Evolutionary conservation across 2,329 filamentous ascomycete species (phyloP).

Genomic region (Penicillium glabrum): DNA sequence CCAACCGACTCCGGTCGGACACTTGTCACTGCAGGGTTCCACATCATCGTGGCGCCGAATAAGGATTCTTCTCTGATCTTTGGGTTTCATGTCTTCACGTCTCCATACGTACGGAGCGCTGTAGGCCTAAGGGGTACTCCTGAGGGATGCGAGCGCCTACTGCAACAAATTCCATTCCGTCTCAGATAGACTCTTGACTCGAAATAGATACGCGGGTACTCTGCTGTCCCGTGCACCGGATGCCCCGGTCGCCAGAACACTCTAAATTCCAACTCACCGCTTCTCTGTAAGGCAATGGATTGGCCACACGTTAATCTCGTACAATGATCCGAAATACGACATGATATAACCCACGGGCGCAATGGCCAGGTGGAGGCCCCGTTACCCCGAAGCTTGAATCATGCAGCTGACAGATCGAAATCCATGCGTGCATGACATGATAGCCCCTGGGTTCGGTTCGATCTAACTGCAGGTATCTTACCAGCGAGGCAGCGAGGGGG

Average conservation of each 20-base stretch:
- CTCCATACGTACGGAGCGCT: not conserved
- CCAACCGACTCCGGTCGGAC: not conserved
- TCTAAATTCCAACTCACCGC: not conserved
- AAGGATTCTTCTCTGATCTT: not conserved
- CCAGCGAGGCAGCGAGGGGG: not conserved
- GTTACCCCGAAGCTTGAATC: constrained; percentile 11
- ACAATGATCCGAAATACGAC: not conserved
- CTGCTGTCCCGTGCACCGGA: not conserved
- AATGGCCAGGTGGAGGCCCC: constrained; percentile 11
- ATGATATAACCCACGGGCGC: constrained; percentile 2
- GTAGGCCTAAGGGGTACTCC: not conserved
- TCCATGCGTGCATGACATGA: not conserved
- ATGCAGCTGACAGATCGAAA: constrained; percentile 18
- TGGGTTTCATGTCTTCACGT: not conserved
- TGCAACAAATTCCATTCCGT: not conserved
- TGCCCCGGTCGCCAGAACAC: not conserved
- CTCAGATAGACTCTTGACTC: not conserved
- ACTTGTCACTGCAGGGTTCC: constrained; percentile 1
- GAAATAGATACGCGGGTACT: not conserved
- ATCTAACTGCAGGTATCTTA: constrained; percentile 1
- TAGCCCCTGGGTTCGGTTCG: not conserved
- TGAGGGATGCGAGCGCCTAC: not conserved
- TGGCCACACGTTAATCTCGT: not conserved
- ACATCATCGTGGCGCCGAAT: not conserved
- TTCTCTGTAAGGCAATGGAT: not conserved